Base-by-base conservation (phyloP, 2,329 filamentous ascomycete species). In the Arthrobotrys entomopaga region DNA sequence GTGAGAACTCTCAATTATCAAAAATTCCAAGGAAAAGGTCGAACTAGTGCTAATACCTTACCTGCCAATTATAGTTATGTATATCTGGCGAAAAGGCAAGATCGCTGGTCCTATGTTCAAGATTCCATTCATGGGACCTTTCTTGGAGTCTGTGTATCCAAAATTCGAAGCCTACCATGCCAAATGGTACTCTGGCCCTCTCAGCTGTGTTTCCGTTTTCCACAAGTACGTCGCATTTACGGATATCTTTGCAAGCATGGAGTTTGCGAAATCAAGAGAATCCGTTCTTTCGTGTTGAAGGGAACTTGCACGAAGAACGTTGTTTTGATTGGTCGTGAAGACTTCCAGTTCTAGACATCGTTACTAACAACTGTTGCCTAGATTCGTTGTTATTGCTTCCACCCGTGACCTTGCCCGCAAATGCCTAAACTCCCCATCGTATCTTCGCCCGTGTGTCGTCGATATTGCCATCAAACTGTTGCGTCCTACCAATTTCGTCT, bases 201-300 rank as follows among this genome's bases (percentile, higher is more conserved):
- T 99, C 78, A 97, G 93, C 85, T 99, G 95, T 81, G 95, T 99
- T 76, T 97, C 93, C 1, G 93, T 99, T 79, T 99, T 99, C 85
- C 95, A 99, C 88, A 99, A 98, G 92, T 96, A 87, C 42, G 77
- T 64, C 15, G 43, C 56, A 8, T 19, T 38, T 1, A 22, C 19
- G n/a, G 11, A 56, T 3, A 2, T 11, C 38, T 16, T 42, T 40
- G 26, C 34, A 13, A 3, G 16, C 24, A 24, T 4, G 20, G 40
- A 59, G 13, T 48, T 34, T 46, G 15, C 20, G 15, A 20, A 57
- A 38, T 48, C 42, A 22, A n/a, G 20, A 19, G 53, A 16, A 19
- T 60, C 53, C 64, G 43, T 34, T 34, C 10, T 34, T 10, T 34
- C 6, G 7, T 5, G 29, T 6, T 34, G 29, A 34, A 34, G 29